Base-by-base conservation (phyloP, 768 basidiomycete genomes). In the Lyophyllum atratum region DNA sequence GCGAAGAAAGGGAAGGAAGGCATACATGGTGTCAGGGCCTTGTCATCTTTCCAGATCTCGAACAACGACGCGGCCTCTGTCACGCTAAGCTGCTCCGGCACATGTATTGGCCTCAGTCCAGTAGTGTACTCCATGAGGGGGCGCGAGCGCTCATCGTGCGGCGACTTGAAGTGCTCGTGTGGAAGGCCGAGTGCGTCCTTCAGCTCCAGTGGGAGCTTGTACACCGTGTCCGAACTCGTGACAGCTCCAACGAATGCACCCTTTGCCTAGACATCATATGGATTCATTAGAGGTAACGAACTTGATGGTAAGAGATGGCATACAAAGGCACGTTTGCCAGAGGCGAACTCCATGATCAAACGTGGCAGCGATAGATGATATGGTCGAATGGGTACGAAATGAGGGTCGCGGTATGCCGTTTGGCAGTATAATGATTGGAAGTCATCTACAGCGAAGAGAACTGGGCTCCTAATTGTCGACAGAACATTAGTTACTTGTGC, bases 401-500 rank as follows among this genome's bases (percentile, higher is more conserved):
- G 84, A 12, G 90, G 89, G 55, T 92, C 86, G 24, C 85, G 83
- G 72, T 95, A 95, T 25, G 74, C 66, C 0, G 89, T 84, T 45
- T 76, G 73, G 66, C 82, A 76, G 65, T 91, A 93, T 24, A 97
- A 70, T 0, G 92, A 80, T 69, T 96, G 95, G 69, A 92, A 85
- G 63, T 96, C 94, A 61, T 97, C 95, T 1, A 95, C 77, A 0
- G 93, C 94, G 28, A 95, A 74, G 6, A 97, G 68, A 2, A 96
- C 89, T 0, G 93, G 93, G 64, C 79, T 75, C 43, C 92, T 94
- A 56, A 10, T 25, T 9, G 49, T 2, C 52, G 21, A 24, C 17
- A 34, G 28, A 12, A 44, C 39, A 49, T 26, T 19, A 51, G 53
- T 46, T 15, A 14, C 28, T 15, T 19, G 25, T 1, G 24, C 19